These are phyloP conservation scores for Orbilia blumenaviensis DNA, from an alignment of 2,329 filamentous ascomycete genomes.

Conservation along the genomic window DNA sequence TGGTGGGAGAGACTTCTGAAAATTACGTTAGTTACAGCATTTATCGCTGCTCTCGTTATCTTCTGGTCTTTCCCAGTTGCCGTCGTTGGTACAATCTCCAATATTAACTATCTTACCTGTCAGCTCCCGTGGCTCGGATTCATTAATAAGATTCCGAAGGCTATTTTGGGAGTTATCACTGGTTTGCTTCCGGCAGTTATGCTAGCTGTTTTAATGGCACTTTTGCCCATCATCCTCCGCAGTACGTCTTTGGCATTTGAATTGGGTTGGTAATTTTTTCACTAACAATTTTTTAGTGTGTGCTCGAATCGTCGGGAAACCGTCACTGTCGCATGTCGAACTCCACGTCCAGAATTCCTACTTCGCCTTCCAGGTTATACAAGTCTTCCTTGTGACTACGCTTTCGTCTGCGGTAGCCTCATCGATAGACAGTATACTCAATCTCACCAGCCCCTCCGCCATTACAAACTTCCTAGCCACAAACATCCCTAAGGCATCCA, in stretches of 20 bases:
- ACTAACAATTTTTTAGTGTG: constrained; percentile 73
- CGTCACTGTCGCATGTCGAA: constrained; percentile 81
- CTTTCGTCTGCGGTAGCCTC: constrained; percentile 78
- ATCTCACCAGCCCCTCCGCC: constrained; percentile 68
- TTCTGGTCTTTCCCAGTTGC: constrained; percentile 86
- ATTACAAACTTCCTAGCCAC: constrained; percentile 73
- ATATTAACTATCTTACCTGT: constrained; percentile 75
- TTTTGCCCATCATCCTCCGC: constrained; percentile 84
- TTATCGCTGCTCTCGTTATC: constrained; percentile 79
- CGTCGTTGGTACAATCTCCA: constrained; percentile 84
- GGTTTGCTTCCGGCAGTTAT: constrained; percentile 83
- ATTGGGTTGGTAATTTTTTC: constrained; percentile 13
- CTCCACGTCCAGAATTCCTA: constrained; percentile 90
- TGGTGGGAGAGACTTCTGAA: constrained; percentile 87
- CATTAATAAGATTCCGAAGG: constrained; percentile 74
- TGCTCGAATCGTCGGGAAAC: constrained; percentile 81
- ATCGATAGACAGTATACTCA: constrained; percentile 71
- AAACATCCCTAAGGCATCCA: constrained; percentile 83
- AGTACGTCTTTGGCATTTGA: constrained; percentile 63
- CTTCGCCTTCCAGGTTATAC: constrained; percentile 88
- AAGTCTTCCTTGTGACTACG: constrained; percentile 89
- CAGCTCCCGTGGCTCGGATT: constrained; percentile 75
- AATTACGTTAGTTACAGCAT: constrained; percentile 73
- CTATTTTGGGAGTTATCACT: constrained; percentile 82
- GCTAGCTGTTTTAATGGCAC: constrained; percentile 82